phyloP scores from a whole-genome alignment of 2,329 filamentous ascomycete genomes.

The Colletotrichum falcatum region DNA sequence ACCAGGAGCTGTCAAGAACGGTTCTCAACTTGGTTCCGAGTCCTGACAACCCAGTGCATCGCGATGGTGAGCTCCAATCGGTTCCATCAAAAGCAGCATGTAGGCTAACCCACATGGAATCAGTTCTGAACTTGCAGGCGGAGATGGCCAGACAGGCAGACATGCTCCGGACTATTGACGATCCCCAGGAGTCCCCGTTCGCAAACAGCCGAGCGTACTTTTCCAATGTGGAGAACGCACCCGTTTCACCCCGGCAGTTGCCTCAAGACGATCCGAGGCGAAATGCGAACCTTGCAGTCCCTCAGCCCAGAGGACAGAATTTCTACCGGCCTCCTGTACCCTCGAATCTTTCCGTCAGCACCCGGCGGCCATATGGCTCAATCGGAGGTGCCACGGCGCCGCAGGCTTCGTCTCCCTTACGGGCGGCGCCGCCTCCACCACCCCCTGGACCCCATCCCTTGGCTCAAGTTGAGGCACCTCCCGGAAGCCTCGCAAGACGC shows the following conservation, averaged over 20 bases:
- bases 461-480: conserved; percentile 71
- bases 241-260: conserved; percentile 88
- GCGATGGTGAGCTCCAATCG: conserved; percentile 75
- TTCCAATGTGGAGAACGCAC: conserved; percentile 76
- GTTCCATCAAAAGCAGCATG: not conserved
- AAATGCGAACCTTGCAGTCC: conserved; percentile 71
- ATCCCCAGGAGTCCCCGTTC: conserved; percentile 75
- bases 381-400: conserved; percentile 77
- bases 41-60: conserved; percentile 80
- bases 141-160: conserved; percentile 73
- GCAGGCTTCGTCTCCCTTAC: conserved; percentile 80
- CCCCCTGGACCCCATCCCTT: conserved; percentile 74
- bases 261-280: conserved; percentile 86
- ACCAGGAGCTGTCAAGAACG: conserved; percentile 83
- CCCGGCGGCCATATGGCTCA: conserved; percentile 86
- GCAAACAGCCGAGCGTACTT: conserved; percentile 76
- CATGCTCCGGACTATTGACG: conserved; percentile 66
- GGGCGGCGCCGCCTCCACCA: conserved; percentile 74
- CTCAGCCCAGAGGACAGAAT: conserved; percentile 66
- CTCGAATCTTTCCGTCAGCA: conserved; percentile 82
- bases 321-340: conserved; percentile 83
- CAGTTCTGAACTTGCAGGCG: conserved; percentile 67
- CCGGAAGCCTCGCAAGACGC: conserved; percentile 79
- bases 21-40: conserved; percentile 80
- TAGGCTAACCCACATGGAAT: conserved; percentile 13